Evolutionary conservation across 2,329 filamentous ascomycete species (phyloP), one percentile per base, ranked within the genome.

Genomic region (Neodidymelliopsis sp.): DNA sequence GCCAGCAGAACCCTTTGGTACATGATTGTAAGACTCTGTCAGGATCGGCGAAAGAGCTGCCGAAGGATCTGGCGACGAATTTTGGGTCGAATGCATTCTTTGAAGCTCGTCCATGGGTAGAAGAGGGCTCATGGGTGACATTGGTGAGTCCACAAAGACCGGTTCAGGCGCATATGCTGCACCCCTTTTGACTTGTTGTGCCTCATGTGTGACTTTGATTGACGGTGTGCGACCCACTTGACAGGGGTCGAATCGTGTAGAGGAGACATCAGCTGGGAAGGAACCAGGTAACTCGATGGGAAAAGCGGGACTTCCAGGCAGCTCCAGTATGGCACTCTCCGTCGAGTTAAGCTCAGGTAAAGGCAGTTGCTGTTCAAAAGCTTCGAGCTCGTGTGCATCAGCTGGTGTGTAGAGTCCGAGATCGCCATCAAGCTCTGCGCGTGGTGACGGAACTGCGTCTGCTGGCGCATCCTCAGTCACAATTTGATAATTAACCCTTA

Each of bases 401-500:
- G 43, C n/a, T 8, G 62, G 59, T 4, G 35, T 35, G 24, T 65
- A 62, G 2, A 48, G 28, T 4, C 49, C 64, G 2, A 53, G 27
- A 31, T 64, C 57, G 4, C 65, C 67, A 33, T 47, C 42, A 18
- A 73, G 51, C 50, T 72, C 67, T 34, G 56, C 57, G 16, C 62
- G 61, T 10, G 59, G 63, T 6, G 59, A 62, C 19, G 46, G 45
- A 15, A 50, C 9, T 4, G 49, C 10, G 6, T 63, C 56, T 2
- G 39, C 4, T 2, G 60, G 59, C n/a, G 58, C 55, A 44, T 79
- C 74, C 49, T 79, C 71, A 0, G 81, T 84, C 25, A 84, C 66
- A 12, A 85, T 60, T 22, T 75, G 71, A 67, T 84, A 81, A 48
- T 84, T 79, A 19, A 83, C 73, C 29, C 83, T 75, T 9, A 86